Conservation (phyloP, 2,329 filamentous ascomycete genomes). For the Alternaria metachromatica region DNA sequence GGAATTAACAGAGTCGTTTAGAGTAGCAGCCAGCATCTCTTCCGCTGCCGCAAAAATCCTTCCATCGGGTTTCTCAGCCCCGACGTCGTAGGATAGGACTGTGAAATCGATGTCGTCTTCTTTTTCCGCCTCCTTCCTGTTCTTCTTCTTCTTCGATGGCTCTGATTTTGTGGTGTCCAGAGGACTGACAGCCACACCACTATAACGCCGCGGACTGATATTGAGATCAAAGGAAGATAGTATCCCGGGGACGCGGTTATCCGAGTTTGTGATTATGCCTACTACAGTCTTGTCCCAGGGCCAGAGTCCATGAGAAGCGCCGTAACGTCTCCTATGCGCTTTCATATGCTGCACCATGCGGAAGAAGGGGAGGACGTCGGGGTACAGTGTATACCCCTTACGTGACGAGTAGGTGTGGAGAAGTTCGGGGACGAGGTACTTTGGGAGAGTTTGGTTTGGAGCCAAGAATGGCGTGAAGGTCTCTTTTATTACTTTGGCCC, state of each 20-base stretch:
- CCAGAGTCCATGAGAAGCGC: constrained; percentile 26
- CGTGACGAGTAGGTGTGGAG: constrained; percentile 61
- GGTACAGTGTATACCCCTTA: constrained; percentile 60
- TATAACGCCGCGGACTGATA: too few species aligned
- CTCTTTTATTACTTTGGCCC: constrained; percentile 64
- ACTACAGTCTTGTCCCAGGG: constrained; percentile 54
- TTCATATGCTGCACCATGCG: constrained; percentile 42
- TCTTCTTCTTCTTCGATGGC: too few species aligned
- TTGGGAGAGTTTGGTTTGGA: constrained; percentile 49
- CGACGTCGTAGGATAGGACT: constrained; percentile 69
- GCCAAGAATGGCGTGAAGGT: constrained; percentile 50
- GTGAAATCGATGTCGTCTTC: constrained; percentile 66
- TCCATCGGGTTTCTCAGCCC: constrained; percentile 64
- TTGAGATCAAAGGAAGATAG: constrained; percentile 61
- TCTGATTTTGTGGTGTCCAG: too few species aligned
- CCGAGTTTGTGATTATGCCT: constrained; percentile 69
- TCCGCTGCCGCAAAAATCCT: constrained; percentile 64
- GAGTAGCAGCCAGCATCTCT: too few species aligned
- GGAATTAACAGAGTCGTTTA: too few species aligned
- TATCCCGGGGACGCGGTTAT: constrained; percentile 64
- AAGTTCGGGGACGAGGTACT: constrained; percentile 57
- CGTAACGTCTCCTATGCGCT: neutral
- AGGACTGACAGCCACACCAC: too few species aligned
- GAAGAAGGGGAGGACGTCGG: constrained; percentile 57
- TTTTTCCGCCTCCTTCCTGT: too few species aligned